Base-by-base conservation (phyloP, 176 grass and related monocot genomes). In the Hsuehochloa calcarea region DNA sequence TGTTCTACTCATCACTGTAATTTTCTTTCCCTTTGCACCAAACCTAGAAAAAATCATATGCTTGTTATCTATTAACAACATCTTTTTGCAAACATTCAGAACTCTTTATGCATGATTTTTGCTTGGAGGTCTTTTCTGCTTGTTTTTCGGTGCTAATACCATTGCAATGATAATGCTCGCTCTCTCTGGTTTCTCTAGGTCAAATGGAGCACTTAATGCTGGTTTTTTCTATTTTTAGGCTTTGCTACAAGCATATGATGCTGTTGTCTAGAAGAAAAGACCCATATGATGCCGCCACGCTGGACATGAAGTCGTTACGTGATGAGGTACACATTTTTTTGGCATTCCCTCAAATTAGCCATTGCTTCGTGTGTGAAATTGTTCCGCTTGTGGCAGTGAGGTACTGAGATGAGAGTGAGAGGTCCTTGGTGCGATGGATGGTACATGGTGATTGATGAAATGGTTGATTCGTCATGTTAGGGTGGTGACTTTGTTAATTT, bases 1-100 rank as follows among this genome's bases (percentile, higher is more conserved):
- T 95, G 78, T 98, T 98, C 65, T 98, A 95, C 86, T 98, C 96
- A n/a, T 98, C 96, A 69, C 65, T 98, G 91, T 95, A 93, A 74
- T 52, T 40, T 43, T 71, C 64, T 75, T 82, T 79, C 49, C 56
- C 74, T 83, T 87, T 43, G 23, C 58, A 73, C 70, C 25, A 50
- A 8, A 37, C 59, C 81, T 70, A 79, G 55, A 15, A 81, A 76
- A 9, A 73, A 73, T 67, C 70, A 41, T 23, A 3, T 69, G 20
- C 0, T 81, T 76, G 10, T 10, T 34, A 58, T 89, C 16, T 74
- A 0, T 55, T 87, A 63, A 86, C 67, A 80, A 20, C 62, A 88
- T 54, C 12, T 90, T 73, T 46, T 85, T 63, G 67, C 91, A 95
- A 91, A 85, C 94, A 98, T 81, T 89, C 91, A 85, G 95, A 90